A percentile compares a stretch with the other conserved stretches of the same genome.
phyloP scores from a whole-genome alignment of 1,284 basidiomycete species.

The Rhodofomes roseus region DNA sequence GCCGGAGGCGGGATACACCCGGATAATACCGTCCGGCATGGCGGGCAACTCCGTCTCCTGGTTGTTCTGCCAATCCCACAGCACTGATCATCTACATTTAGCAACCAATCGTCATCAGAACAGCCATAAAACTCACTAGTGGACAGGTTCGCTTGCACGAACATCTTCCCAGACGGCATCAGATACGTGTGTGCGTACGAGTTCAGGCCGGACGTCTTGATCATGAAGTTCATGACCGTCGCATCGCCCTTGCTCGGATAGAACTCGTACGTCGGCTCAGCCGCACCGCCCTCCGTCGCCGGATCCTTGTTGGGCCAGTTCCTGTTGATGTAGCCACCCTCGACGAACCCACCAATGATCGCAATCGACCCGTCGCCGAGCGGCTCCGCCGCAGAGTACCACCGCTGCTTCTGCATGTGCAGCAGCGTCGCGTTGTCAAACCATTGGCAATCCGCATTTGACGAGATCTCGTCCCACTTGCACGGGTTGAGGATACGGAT shows the following conservation, averaged over 20 bases:
- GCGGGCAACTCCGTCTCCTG: conserved; percentile 56
- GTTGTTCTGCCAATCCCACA: conserved; percentile 63
- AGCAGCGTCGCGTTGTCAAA: conserved; percentile 66
- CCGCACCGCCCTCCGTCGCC: conserved; percentile 59
- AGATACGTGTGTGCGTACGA: conserved; percentile 86
- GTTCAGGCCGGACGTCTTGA: conserved; percentile 84
- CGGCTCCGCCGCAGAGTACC: conserved; percentile 86
- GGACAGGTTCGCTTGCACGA: conserved; percentile 83
- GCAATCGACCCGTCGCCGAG: conserved; percentile 67
- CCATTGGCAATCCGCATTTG: conserved; percentile 64
- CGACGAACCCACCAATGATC: conserved; percentile 78
- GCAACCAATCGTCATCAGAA: background rate
- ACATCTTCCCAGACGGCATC: conserved; percentile 79
- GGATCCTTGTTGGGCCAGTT: conserved; percentile 71
- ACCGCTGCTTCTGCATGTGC: conserved; percentile 75
- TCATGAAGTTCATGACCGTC: conserved; percentile 74
- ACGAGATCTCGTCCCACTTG: conserved; percentile 47
- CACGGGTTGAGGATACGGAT: conserved; percentile 81
- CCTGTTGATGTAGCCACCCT: conserved; percentile 87
- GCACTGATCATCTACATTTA: conserved; percentile 34
- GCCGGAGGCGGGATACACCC: conserved; percentile 92
- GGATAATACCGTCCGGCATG: conserved; percentile 66
- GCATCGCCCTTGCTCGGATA: conserved; percentile 64
- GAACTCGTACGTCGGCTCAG: conserved; percentile 76
- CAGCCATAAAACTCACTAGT: conserved; percentile 48